Percentiles rank a stretch among this genome's conserved stretches.
Conservation (phyloP, 306 rosid species). For the Carpinus fangiana region DNA sequence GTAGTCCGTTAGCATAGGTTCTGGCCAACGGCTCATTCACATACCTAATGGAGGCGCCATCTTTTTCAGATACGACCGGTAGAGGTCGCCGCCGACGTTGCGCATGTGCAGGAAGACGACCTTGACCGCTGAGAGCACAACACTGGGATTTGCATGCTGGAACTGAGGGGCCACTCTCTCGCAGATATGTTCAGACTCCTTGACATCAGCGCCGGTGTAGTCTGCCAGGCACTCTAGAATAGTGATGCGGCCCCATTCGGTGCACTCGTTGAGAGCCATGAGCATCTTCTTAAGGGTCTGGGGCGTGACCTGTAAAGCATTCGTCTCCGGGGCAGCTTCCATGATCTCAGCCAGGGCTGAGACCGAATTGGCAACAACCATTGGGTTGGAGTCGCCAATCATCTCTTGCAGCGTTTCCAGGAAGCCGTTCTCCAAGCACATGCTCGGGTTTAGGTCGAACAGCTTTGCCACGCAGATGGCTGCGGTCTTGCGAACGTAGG, state of each 20-base stretch:
- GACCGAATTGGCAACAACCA: conserved; percentile 99
- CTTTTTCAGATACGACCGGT: too few species aligned
- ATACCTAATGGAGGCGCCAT: too few species aligned
- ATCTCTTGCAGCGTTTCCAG: conserved; percentile 92
- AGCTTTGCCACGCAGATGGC: conserved; percentile 99
- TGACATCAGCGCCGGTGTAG: conserved; percentile 95
- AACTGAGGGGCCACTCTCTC: conserved; percentile 99
- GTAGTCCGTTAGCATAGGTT: too few species aligned
- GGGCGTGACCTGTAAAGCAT: too few species aligned
- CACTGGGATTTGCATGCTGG: conserved; percentile 98
- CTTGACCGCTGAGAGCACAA: conserved; percentile 97
- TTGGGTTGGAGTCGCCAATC: conserved; percentile 96
- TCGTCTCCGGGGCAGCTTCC: too few species aligned
- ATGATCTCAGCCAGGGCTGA: conserved; percentile 97
- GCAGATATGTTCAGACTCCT: conserved; percentile 94
- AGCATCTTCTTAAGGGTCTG: conserved; percentile 94
- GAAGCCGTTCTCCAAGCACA: too few species aligned
- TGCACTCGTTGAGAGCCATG: conserved; percentile 96
- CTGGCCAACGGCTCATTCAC: background rate
- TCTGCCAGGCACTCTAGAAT: background rate
- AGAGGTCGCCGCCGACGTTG: too few species aligned
- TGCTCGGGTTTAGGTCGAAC: conserved; percentile 94
- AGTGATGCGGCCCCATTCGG: conserved; percentile 67
- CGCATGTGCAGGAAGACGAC: too few species aligned
- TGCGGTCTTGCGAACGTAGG: conserved; percentile 98